A percentile compares a stretch with the other conserved stretches of the same genome.
Conservation (phyloP, 2,329 filamentous ascomycete species). For the Diaporthe sp. region DNA sequence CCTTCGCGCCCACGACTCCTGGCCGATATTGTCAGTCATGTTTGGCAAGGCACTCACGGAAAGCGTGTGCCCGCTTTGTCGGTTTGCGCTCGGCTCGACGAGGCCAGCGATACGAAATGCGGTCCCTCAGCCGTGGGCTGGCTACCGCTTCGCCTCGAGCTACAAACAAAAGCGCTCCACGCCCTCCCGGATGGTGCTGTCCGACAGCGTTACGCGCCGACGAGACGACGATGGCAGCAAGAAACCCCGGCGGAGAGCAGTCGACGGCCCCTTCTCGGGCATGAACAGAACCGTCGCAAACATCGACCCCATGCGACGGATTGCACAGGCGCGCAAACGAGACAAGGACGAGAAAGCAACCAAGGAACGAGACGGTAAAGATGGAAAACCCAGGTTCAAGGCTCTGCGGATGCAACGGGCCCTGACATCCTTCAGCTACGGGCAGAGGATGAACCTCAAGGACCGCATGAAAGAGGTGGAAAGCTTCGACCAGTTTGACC, state of each 20-base stretch:
- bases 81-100: constrained; percentile 23
- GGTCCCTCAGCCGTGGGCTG: constrained; percentile 44
- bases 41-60: constrained; percentile 28
- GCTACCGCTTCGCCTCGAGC: constrained; percentile 50
- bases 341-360: constrained; percentile 44
- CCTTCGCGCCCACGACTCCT: background rate
- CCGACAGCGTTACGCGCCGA: constrained; percentile 58
- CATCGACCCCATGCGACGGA: constrained; percentile 42
- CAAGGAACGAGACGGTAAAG: constrained; percentile 57
- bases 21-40: constrained; percentile 28
- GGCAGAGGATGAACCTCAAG: constrained; percentile 65
- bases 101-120: constrained; percentile 13
- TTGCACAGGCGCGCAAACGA: constrained; percentile 38
- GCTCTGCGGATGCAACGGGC: constrained; percentile 94
- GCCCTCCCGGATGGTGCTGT: constrained; percentile 69
- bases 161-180: constrained; percentile 45
- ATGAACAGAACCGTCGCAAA: constrained; percentile 66
- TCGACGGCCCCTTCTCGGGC: constrained; percentile 62
- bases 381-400: constrained; percentile 63
- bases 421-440: constrained; percentile 81
- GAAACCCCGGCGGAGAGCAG: constrained; percentile 49
- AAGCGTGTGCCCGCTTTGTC: constrained; percentile 32
- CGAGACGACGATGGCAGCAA: constrained; percentile 45
- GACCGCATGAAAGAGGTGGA: constrained; percentile 73
- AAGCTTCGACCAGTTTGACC: constrained; percentile 82